A percentile compares a stretch with the other conserved stretches of the same genome.
Conservation (phyloP, 1,284 basidiomycete species). For the Rhizopogon hawkerae region DNA sequence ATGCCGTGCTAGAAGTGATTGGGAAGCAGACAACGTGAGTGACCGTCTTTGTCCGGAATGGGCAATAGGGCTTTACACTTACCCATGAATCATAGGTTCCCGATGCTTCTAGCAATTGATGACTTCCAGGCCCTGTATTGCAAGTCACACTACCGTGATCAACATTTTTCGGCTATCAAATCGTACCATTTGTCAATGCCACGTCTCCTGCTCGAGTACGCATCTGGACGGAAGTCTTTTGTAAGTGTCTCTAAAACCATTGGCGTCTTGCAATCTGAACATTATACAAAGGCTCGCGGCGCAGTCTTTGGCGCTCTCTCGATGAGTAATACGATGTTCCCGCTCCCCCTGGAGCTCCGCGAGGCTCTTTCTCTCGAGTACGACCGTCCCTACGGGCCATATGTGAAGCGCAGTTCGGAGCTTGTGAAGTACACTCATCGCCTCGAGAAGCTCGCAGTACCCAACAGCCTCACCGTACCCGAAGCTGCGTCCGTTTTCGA, state of each 20-base stretch:
- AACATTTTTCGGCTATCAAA: conserved; percentile 65
- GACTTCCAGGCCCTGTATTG: conserved; percentile 80
- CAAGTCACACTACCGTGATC: conserved; percentile 68
- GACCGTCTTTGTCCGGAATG: not conserved
- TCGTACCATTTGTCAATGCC: conserved; percentile 80
- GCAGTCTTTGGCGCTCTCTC: conserved; percentile 63
- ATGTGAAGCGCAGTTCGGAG: conserved; percentile 38
- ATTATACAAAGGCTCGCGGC: conserved; percentile 42
- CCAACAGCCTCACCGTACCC: conserved; percentile 44
- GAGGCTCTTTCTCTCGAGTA: conserved; percentile 41
- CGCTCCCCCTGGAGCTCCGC: conserved; percentile 48
- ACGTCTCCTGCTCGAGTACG: conserved; percentile 69
- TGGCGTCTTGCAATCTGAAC: conserved; percentile 4
- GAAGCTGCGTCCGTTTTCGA: conserved; percentile 67
- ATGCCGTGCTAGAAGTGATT: conserved; percentile 57
- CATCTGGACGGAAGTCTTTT: conserved; percentile 59
- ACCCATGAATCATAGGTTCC: conserved; percentile 33
- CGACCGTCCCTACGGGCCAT: conserved; percentile 35
- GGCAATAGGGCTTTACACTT: conserved; percentile 4
- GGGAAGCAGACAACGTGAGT: conserved; percentile 60
- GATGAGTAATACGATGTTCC: conserved; percentile 44
- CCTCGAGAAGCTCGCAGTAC: conserved; percentile 46
- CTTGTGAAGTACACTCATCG: conserved; percentile 47
- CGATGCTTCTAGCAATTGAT: conserved; percentile 81
- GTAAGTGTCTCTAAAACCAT: conserved; percentile 34